Evolutionary conservation across 352 stramenopile genomes (phyloP).

Genomic region (Phytopythium oedochilum): DNA sequence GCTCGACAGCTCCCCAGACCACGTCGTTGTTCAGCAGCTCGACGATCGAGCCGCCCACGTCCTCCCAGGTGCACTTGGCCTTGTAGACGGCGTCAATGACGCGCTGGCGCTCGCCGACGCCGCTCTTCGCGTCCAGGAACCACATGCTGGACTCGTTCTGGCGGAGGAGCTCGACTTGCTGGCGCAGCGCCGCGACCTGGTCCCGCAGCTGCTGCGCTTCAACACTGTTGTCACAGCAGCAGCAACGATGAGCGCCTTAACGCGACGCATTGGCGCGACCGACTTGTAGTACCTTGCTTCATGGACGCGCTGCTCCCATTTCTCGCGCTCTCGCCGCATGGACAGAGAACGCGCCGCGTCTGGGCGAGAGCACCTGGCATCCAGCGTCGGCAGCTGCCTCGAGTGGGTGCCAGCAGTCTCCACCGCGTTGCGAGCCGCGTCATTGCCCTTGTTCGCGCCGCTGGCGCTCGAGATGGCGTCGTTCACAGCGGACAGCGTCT

Average conservation of each 20-base stretch:
- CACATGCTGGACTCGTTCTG: constrained; percentile 26
- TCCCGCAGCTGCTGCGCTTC: constrained; percentile 52
- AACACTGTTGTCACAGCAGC: constrained; percentile 9
- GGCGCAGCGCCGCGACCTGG: constrained; percentile 31
- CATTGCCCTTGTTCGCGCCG: no score
- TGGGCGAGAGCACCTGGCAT: not conserved
- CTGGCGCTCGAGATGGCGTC: constrained; percentile 43
- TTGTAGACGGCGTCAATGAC: constrained; percentile 51
- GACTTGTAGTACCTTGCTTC: constrained; percentile 52
- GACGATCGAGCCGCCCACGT: constrained; percentile 44
- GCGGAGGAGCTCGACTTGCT: constrained; percentile 30
- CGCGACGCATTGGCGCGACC: no score
- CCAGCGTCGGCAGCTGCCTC: not conserved
- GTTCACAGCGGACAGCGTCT: constrained; percentile 45
- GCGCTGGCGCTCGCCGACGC: constrained; percentile 39
- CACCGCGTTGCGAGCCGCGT: not conserved
- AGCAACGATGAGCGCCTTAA: no score
- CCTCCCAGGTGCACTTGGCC: constrained; percentile 47
- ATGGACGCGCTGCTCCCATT: constrained; percentile 48
- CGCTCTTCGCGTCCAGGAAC: constrained; percentile 36
- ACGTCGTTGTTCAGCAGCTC: constrained; percentile 66
- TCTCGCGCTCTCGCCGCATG: constrained; percentile 53
- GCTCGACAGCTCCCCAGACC: constrained; percentile 50
- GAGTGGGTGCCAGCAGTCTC: not conserved
- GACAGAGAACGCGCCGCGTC: constrained; percentile 1